These are phyloP conservation scores for Clohesyomyces aquaticus DNA, from an alignment of 495 filamentous ascomycete species.

Conservation along the genomic window DNA sequence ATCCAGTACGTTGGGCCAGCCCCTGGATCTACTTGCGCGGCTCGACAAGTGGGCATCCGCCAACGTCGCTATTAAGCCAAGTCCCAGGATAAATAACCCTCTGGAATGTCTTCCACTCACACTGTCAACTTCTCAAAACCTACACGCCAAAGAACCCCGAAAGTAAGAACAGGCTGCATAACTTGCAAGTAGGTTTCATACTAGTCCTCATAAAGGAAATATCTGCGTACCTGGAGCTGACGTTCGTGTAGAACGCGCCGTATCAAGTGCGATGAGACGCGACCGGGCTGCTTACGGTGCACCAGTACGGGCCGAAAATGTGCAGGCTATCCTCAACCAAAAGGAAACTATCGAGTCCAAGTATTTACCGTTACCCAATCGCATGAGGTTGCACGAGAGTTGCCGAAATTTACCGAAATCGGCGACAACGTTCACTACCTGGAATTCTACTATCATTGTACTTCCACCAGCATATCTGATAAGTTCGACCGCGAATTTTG, in stretches of 20 bases:
- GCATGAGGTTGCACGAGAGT: neutral
- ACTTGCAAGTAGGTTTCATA: neutral
- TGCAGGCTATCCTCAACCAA: neutral
- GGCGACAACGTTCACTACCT: neutral
- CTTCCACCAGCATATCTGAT: neutral
- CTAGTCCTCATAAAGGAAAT: neutral
- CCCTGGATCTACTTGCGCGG: too few species aligned
- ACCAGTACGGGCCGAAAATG: neutral
- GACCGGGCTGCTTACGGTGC: neutral
- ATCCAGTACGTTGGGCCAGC: too few species aligned
- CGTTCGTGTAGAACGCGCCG: neutral
- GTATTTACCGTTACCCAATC: neutral
- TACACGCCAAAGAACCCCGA: neutral
- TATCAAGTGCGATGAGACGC: neutral
- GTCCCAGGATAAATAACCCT: too few species aligned
- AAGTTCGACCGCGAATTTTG: constrained; percentile 12
- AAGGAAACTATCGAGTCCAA: neutral
- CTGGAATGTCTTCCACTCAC: too few species aligned
- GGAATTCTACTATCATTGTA: constrained; percentile 7
- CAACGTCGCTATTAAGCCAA: too few species aligned
- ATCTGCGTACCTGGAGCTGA: neutral
- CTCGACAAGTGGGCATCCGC: too few species aligned
- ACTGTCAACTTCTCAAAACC: neutral
- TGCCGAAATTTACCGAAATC: neutral
- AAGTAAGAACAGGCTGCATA: neutral